A percentile compares a stretch with the other conserved stretches of the same genome.
These are phyloP conservation scores for Aschersonia sp. DNA, from an alignment of 2,329 filamentous ascomycete species.

Conservation along the genomic window DNA sequence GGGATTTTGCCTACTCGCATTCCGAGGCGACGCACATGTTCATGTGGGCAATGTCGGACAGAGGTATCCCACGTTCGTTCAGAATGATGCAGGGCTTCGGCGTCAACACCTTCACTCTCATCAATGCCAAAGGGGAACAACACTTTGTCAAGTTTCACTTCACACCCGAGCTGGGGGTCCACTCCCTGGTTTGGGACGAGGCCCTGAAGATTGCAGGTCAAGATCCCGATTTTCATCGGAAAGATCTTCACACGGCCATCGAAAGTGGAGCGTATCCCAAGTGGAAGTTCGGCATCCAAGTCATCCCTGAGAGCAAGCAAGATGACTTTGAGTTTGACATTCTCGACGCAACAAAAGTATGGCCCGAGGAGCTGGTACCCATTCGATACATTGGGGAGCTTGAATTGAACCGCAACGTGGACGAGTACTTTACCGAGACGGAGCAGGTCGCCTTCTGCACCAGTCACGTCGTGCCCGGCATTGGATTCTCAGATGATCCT, in stretches of 20 bases:
- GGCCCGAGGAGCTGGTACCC: constrained; percentile 66
- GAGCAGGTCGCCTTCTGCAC: constrained; percentile 79
- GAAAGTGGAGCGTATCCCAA: constrained; percentile 55
- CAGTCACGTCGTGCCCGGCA: constrained; percentile 62
- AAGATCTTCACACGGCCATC: constrained; percentile 63
- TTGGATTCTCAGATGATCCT: constrained; percentile 65
- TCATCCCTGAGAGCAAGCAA: constrained; percentile 54
- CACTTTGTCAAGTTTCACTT: constrained; percentile 69
- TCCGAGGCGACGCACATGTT: constrained; percentile 65
- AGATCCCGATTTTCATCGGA: constrained; percentile 71
- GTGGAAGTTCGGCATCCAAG: constrained; percentile 75
- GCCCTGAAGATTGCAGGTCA: constrained; percentile 60
- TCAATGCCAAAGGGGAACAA: constrained; percentile 52
- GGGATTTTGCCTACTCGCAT: constrained; percentile 53
- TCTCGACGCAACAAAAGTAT: constrained; percentile 72
- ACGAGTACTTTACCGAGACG: constrained; percentile 71
- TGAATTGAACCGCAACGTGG: constrained; percentile 64
- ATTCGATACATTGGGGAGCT: constrained; percentile 67
- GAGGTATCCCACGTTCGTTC: constrained; percentile 57
- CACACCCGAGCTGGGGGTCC: constrained; percentile 59
- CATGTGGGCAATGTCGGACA: constrained; percentile 66
- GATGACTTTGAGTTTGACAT: constrained; percentile 77
- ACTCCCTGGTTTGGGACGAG: constrained; percentile 69
- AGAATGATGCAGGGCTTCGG: constrained; percentile 82
- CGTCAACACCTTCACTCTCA: constrained; percentile 63